Evolutionary conservation across 2,329 filamentous ascomycete species (phyloP).

Genomic region (Ambrosiella xylebori): DNA sequence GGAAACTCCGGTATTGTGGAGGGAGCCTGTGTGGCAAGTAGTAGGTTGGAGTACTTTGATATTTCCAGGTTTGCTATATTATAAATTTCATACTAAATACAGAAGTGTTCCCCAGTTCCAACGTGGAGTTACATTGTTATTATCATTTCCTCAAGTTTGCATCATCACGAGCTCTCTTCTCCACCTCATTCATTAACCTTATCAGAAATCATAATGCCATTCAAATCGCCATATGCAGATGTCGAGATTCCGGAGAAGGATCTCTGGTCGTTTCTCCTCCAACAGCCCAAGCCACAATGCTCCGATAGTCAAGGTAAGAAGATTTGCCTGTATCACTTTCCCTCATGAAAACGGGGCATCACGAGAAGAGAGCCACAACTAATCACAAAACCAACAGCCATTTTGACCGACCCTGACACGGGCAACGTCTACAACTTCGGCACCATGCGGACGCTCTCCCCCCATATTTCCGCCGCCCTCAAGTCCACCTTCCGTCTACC

Average conservation of each 20-base stretch:
- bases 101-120: too few relatives aligned
- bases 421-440: conserved; percentile 51
- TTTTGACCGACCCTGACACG: conserved; percentile 62
- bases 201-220: conserved; percentile 39
- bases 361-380: not conserved
- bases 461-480: conserved; percentile 67
- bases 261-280: conserved; percentile 64
- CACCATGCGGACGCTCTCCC: conserved; percentile 45
- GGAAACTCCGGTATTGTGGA: too few relatives aligned
- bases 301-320: conserved; percentile 54
- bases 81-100: too few relatives aligned
- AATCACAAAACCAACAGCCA: conserved; percentile 32
- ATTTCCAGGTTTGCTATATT: too few relatives aligned
- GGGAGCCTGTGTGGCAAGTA: too few relatives aligned
- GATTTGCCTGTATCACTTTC: conserved; percentile 3
- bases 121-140: too few relatives aligned
- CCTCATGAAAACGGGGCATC: not conserved
- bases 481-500: conserved; percentile 59
- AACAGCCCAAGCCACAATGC: conserved; percentile 45
- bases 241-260: conserved; percentile 58
- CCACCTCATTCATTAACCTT: not conserved
- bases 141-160: too few relatives aligned
- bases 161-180: not conserved
- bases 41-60: too few relatives aligned
- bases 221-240: conserved; percentile 45